Base-by-base conservation (phyloP, 495 filamentous ascomycete genomes). In the Podospora pseudoanserina region DNA sequence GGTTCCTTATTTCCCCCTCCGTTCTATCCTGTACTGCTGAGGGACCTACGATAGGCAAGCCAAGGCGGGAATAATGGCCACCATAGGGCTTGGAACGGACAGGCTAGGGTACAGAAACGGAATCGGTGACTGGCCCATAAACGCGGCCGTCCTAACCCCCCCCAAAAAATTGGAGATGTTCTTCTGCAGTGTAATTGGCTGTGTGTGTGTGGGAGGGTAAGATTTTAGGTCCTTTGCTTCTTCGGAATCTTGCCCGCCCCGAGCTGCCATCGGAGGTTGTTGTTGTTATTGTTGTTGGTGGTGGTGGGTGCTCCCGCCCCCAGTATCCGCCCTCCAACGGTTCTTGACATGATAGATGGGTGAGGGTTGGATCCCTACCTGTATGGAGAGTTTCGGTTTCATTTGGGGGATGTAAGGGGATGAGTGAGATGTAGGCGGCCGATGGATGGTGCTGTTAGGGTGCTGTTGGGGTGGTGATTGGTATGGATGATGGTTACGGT, bases 141-240 rank as follows among this genome's bases (percentile, higher is more conserved):
- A 61, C 59, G 59, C 59, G 27, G 23, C 15, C 20, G 13, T 13
- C n/a, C 54, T 20, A 26, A 7, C 7, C 23, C 23, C 23, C 55
- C 19, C 55, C 55, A 58, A 58, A 58, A 58, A 20, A n/a, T 23
- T 57, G 0, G 54, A 16, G 54, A 16, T 23, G 23, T 23, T 23
- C 23, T 23, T 23, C 23, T 23, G 23, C 23, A 23, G 1, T 23
- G 1, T 23, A 23, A 23, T 23, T 23, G 23, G 23, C 23, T 23
- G 13, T 20, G 59, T 13, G 19, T 16, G 23, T 61, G 59, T 61
- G 59, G 59, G 59, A 61, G 59, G 59, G 59, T 61, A 61, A 61
- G 59, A 61, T 61, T 61, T 61, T 61, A 61, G 59, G 27, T 61
- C 28, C 27, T 58, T 9, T 18, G 3, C 26, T 20, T 9, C 18